phyloP scores from a whole-genome alignment of 495 filamentous ascomycete genomes.

The Xylaria nigripes region DNA sequence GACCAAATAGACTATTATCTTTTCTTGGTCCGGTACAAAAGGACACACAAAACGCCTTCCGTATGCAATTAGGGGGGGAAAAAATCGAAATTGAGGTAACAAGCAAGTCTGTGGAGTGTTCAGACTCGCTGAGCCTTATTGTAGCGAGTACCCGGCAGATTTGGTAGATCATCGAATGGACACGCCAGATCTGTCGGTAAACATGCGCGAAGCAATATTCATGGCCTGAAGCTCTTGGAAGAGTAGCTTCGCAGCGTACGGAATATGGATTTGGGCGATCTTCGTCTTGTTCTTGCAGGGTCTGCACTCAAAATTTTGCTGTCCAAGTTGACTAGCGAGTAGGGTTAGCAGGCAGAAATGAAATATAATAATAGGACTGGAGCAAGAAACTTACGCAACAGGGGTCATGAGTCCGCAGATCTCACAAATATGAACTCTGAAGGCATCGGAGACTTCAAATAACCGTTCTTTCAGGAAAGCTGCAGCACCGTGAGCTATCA shows the following conservation, averaged over 20 bases:
- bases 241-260: conserved; percentile 94
- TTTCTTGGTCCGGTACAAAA: neutral
- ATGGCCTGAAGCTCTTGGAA: conserved; percentile 97
- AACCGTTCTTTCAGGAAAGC: conserved; percentile 95
- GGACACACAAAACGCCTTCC: conserved; percentile 18
- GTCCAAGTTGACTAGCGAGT: conserved; percentile 72
- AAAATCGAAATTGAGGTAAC: neutral
- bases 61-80: neutral
- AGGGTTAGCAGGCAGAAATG: conserved; percentile 17
- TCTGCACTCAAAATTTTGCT: conserved; percentile 89
- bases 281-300: conserved; percentile 97
- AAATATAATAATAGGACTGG: neutral
- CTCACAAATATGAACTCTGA: conserved; percentile 96
- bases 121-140: neutral
- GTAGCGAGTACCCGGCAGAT: neutral
- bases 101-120: neutral
- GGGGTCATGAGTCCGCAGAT: conserved; percentile 99
- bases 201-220: conserved; percentile 98
- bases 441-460: conserved; percentile 97
- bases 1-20: neutral
- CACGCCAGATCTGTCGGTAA: conserved; percentile 72
- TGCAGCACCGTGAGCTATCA: conserved; percentile 97
- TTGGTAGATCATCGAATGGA: conserved; percentile 47
- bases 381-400: conserved; percentile 70
- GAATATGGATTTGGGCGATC: conserved; percentile 94